A percentile compares a stretch with the other conserved stretches of the same genome.
Evolutionary conservation across 257 asterid genomes (phyloP).

Genomic region (Forsythia viridissima): DNA sequence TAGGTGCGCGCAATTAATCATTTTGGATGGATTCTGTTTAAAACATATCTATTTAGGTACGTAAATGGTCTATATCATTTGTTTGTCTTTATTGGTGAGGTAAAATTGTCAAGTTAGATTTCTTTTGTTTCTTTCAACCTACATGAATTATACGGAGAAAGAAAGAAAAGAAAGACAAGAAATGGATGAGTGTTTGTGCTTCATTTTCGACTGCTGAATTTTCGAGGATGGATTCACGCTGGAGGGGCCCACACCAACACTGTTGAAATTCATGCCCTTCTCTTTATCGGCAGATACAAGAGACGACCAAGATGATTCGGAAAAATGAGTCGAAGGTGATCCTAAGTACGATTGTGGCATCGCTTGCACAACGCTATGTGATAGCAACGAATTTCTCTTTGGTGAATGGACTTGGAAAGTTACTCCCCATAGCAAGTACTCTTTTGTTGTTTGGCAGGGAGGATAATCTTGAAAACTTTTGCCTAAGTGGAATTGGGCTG

Average conservation of each 20-base stretch:
- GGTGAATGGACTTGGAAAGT: slow-evolving; percentile 56
- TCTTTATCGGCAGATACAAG: slow-evolving; percentile 30
- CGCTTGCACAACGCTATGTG: slow-evolving; percentile 60
- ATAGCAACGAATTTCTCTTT: slow-evolving; percentile 59
- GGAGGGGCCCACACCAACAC: slow-evolving; percentile 23
- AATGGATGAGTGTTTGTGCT: slow-evolving; percentile 41
- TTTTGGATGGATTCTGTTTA: too few relatives aligned
- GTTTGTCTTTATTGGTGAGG: too few relatives aligned
- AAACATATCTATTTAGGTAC: too few relatives aligned
- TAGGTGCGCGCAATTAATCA: too few relatives aligned
- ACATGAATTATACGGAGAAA: too few relatives aligned
- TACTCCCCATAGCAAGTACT: slow-evolving; percentile 30
- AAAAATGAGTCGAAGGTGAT: slow-evolving; percentile 53
- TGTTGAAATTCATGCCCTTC: slow-evolving; percentile 17
- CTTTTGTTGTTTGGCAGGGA: slow-evolving; percentile 58
- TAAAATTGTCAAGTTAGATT: too few relatives aligned
- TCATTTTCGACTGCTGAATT: slow-evolving; percentile 35
- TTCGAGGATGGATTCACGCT: slow-evolving; percentile 33
- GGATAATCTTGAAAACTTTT: slow-evolving; percentile 49
- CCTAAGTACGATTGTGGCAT: slow-evolving; percentile 46
- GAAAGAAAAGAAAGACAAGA: too few relatives aligned
- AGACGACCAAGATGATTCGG: slow-evolving; percentile 61
- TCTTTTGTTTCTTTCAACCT: too few relatives aligned
- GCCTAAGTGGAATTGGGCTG: slow-evolving; percentile 60
- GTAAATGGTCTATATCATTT: too few relatives aligned